Conservation (phyloP, 768 basidiomycete genomes). For the Stropharia rugosoannulata region DNA sequence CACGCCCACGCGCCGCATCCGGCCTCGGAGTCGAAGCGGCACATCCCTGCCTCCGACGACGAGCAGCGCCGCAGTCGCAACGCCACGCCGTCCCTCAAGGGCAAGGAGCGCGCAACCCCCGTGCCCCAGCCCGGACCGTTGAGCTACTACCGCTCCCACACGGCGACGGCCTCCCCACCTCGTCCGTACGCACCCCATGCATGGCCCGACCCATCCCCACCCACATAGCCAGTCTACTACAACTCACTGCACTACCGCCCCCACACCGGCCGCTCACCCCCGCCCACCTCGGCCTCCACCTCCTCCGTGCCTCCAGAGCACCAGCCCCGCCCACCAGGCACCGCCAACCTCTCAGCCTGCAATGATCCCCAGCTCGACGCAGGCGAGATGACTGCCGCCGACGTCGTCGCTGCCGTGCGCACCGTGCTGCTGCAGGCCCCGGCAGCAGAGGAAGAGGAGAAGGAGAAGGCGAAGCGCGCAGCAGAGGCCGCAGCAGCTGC, state of each 20-base stretch:
- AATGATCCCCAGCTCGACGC: too few species aligned
- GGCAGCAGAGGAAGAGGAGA: slow-evolving; percentile 11
- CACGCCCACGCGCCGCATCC: too few species aligned
- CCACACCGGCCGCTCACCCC: too few species aligned
- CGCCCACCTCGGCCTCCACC: too few species aligned
- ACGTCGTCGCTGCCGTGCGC: slow-evolving; percentile 24
- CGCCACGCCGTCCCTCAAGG: slow-evolving; percentile 43
- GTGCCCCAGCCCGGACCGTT: slow-evolving; percentile 36
- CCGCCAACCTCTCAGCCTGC: too few species aligned
- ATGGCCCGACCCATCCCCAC: slow-evolving; percentile 15
- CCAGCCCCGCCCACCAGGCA: too few species aligned
- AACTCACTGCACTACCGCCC: slow-evolving; percentile 52
- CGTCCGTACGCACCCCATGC: slow-evolving; percentile 21
- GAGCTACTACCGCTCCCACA: slow-evolving; percentile 69
- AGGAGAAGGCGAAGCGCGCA: slow-evolving; percentile 11
- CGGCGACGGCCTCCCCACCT: slow-evolving; percentile 43
- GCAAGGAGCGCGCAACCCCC: slow-evolving; percentile 25
- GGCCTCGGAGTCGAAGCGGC: too few species aligned
- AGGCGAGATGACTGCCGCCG: too few species aligned
- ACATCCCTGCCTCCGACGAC: slow-evolving; percentile 32
- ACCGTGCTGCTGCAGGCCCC: slow-evolving; percentile 23
- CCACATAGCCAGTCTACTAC: slow-evolving; percentile 28
- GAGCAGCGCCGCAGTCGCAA: slow-evolving; percentile 50
- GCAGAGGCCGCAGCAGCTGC: slow-evolving; percentile 5
- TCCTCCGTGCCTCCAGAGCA: too few species aligned